phyloP scores from a whole-genome alignment of 108 stramenopile species.

The Bacterosira constricta region DNA sequence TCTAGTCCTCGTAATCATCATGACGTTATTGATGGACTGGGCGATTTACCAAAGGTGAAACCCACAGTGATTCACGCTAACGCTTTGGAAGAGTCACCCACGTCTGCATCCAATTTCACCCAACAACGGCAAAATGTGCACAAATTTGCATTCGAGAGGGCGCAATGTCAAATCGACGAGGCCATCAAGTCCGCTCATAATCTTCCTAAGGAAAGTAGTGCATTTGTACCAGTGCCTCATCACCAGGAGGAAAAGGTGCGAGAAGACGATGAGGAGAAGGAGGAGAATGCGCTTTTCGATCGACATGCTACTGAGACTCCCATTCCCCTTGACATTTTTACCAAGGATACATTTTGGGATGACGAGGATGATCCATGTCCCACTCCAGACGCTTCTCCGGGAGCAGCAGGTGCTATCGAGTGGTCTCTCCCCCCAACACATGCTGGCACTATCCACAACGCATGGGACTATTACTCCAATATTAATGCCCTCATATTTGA shows the following conservation, averaged over 20 bases:
- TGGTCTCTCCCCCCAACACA: not conserved
- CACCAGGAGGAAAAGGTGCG: not conserved
- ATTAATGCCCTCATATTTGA: constrained; percentile 35
- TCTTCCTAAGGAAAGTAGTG: not conserved
- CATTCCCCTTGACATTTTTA: constrained; percentile 19
- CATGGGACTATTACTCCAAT: constrained; percentile 35
- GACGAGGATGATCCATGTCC: constrained; percentile 27
- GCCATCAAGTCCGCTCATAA: constrained; percentile 28
- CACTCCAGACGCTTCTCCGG: not conserved
- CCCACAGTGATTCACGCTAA: constrained; percentile 1
- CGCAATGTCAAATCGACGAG: constrained; percentile 23
- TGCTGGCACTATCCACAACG: constrained; percentile 9
- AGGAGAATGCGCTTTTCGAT: not conserved
- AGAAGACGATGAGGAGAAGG: constrained; percentile 17
- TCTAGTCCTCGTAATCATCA: not conserved
- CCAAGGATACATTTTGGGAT: constrained; percentile 34
- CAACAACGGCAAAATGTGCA: constrained; percentile 5
- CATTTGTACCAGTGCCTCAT: too few species aligned
- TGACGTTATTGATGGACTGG: not conserved
- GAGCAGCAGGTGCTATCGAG: not conserved
- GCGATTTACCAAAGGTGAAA: not conserved
- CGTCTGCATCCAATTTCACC: not conserved
- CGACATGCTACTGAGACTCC: not conserved
- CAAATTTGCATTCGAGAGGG: constrained; percentile 30
- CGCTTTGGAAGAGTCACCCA: not conserved